Base-by-base conservation (phyloP, 177 flowering plant species). In the Vitis hybrid region DNA sequence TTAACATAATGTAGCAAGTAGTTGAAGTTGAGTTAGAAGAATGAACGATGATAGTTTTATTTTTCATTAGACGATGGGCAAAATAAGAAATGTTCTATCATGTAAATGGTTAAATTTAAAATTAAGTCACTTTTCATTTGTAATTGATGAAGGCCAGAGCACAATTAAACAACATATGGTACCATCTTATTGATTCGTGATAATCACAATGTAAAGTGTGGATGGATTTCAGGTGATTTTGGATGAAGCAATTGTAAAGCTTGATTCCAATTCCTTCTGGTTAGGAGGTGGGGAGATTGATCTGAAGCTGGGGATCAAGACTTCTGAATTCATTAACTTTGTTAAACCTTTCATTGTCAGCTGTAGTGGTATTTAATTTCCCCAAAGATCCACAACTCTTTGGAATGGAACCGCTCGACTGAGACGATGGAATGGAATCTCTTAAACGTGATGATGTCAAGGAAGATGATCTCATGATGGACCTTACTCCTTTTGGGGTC, bases 231-330 rank as follows among this genome's bases (percentile, higher is more conserved):
- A 96, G 99, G 99, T 96, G 76, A 96, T 96, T 69, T 76, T 96
- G 82, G 99, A 96, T 75, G 98, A 92, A 84, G 98, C 98, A 65
- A 94, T 96, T 57, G 82, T 71, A 15, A 88, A 83, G 79, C 97
- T 96, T 7, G 69, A 78, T 69, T 94, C 97, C 3, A 90, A 92
- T 75, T 96, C 85, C 89, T 96, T 94, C 81, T 96, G 98, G 99
- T 79, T 96, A 81, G 99, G 97, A 71, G 99, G 97, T 54, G 98
- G 97, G 61, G 98, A 96, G 76, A 64, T 87, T 24, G 90, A 92
- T 78, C 84, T 94, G 59, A 96, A 96, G 81, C 84, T 94, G 64
- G 97, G 99, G 44, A 87, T 96, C 76, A 81, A 78, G 78, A 94
- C 97, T 38, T 82, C 94, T 49, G 84, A 96, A 73, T 92, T 94